Conservation (phyloP, 257 asterid species). For the Orobanche coerulescens region DNA sequence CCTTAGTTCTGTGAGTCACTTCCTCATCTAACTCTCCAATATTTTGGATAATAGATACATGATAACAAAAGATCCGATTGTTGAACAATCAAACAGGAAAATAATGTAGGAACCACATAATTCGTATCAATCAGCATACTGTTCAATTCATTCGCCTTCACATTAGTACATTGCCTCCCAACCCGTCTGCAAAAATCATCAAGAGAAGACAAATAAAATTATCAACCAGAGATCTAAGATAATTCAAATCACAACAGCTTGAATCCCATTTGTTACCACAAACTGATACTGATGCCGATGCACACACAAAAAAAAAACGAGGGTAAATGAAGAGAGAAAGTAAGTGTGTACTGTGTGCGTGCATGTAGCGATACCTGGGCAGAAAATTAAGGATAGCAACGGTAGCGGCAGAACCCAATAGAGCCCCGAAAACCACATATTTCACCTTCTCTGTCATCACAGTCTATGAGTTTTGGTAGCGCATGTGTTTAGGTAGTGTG, state of each 20-base stretch:
- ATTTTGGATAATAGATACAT: too few relatives aligned
- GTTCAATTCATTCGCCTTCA: constrained; percentile 25
- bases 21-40: too few relatives aligned
- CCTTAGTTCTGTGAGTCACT: too few relatives aligned
- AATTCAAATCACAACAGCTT: not conserved
- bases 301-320: not conserved
- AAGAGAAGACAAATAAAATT: constrained; percentile 5
- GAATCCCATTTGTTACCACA: not conserved
- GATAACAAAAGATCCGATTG: too few relatives aligned
- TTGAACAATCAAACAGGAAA: not conserved
- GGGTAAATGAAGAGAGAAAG: not conserved
- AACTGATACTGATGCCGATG: not conserved
- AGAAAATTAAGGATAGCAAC: constrained; percentile 52
- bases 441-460: constrained; percentile 59
- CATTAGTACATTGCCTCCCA: constrained; percentile 21
- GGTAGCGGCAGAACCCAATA: constrained; percentile 68
- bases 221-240: constrained; percentile 10
- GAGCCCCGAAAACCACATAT: constrained; percentile 48
- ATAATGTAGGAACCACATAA: not conserved
- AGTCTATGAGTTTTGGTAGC: not conserved
- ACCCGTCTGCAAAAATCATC: constrained; percentile 29
- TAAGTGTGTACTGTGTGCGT: not conserved
- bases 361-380: constrained; percentile 44
- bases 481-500: too few relatives aligned
- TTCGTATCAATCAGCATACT: constrained; percentile 24